Base-by-base conservation (phyloP, 768 basidiomycete genomes). In the Leccinum longicurvipes region DNA sequence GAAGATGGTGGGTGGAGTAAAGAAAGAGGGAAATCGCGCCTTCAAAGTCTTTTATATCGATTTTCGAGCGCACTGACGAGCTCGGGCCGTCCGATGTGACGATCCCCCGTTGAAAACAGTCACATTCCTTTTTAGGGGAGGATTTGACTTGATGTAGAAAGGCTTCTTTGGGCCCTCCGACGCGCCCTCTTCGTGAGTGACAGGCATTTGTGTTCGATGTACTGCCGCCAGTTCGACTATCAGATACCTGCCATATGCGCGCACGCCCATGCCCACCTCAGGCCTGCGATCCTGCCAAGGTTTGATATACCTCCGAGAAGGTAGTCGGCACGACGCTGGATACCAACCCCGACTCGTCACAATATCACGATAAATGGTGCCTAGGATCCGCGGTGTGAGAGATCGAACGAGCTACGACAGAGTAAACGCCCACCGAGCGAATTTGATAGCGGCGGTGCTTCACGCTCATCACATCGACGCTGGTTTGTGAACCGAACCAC, bases 1-100 rank as follows among this genome's bases (percentile, higher is more conserved):
- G 25, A 12, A 10, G 69, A 76, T 77, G 63, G 76, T 79, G 68
- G 71, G 78, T 66, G 68, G 70, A 46, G 39, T 57, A 39, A 71
- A 73, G 65, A 73, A 75, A 79, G 75, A 75, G 71, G 60, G 71
- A 59, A 61, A 68, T 48, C 36, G 46, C n/a, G 62, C 42, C 51
- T 31, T 48, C 32, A 25, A 32, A 48, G 55, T 49, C 61, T 67
- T 71, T 71, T 77, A 74, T 77, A 74, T 58, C 63, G 50, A 66
- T 67, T 58, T 66, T 59, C 57, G 63, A 59, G 68, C 50, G 58
- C 56, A 50, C 54, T 51, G 57, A 55, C 61, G 59, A 57, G 32
- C 50, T 49, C 61, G 59, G 57, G 32, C 53, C 51, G 57, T 60
- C 57, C 55, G 54, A 55, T 69, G 66, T 67, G 72, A 73, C 70